These are phyloP conservation scores for Macrolepiota albuminosa DNA, from an alignment of 768 basidiomycete genomes.

Conservation along the genomic window DNA sequence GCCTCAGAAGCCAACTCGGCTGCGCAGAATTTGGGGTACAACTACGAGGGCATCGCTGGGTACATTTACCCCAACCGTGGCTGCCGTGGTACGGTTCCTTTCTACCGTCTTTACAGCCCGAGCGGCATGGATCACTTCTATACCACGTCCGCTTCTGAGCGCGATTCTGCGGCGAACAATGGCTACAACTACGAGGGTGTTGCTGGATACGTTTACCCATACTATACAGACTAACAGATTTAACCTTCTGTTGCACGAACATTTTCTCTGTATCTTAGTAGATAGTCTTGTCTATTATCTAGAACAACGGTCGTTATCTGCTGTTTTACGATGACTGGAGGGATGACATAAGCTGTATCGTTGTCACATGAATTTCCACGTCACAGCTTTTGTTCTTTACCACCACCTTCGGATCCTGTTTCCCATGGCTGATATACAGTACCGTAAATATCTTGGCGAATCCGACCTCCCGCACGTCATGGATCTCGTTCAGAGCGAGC, in stretches of 20 bases:
- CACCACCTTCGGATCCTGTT: conserved; percentile 1
- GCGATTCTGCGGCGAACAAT: neutral
- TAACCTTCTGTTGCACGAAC: neutral
- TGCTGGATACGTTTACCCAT: conserved; percentile 9
- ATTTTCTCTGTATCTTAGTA: neutral
- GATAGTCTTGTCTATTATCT: neutral
- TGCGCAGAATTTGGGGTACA: conserved; percentile 7
- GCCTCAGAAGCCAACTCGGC: conserved; percentile 13
- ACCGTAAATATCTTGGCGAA: conserved; percentile 74
- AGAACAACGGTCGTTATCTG: neutral
- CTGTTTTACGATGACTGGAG: neutral
- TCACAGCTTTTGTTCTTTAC: conserved; percentile 7
- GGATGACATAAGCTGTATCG: conserved; percentile 9
- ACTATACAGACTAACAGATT: neutral
- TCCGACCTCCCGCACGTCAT: conserved; percentile 80
- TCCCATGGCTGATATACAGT: conserved; percentile 42
- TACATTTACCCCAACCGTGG: conserved; percentile 13
- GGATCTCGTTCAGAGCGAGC: conserved; percentile 83
- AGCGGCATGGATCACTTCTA: conserved; percentile 19
- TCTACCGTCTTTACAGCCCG: conserved; percentile 18
- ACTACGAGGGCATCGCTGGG: conserved; percentile 15
- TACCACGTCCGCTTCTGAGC: conserved; percentile 16
- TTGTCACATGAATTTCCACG: conserved; percentile 9
- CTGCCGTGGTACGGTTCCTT: conserved; percentile 9
- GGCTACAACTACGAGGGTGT: conserved; percentile 10